phyloP scores from a whole-genome alignment of 2,329 filamentous ascomycete species.

The Westerdykella sp. region DNA sequence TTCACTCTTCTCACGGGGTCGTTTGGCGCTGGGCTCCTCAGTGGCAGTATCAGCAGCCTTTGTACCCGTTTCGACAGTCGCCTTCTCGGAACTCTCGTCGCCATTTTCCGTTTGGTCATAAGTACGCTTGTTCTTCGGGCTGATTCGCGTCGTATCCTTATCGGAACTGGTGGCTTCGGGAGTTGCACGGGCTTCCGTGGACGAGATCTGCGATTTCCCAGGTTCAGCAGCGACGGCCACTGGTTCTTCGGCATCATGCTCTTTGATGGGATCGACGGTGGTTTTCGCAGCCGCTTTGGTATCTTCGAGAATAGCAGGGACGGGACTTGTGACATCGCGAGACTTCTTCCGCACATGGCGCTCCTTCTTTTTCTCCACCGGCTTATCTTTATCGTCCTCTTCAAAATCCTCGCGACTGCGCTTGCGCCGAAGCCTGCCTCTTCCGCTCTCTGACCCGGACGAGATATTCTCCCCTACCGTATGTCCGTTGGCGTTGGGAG shows the following conservation, averaged over 20 bases:
- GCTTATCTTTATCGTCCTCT: conserved; percentile 30
- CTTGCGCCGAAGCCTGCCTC: conserved; percentile 40
- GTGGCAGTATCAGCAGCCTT: conserved; percentile 12
- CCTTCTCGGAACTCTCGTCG: conserved; percentile 2
- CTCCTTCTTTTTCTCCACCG: conserved; percentile 29
- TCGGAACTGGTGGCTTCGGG: conserved; percentile 10
- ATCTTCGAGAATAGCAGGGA: conserved; percentile 24
- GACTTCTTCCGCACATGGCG: conserved; percentile 44
- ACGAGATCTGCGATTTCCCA: conserved; percentile 6
- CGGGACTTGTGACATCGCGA: conserved; percentile 38
- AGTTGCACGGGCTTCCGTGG: conserved; percentile 4
- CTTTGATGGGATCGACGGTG: conserved; percentile 24
- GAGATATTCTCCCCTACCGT: conserved; percentile 19
- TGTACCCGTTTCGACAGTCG: conserved; percentile 4
- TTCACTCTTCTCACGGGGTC: conserved; percentile 30
- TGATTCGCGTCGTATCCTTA: conserved; percentile 19
- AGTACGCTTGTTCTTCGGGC: conserved; percentile 47
- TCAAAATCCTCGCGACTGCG: conserved; percentile 43
- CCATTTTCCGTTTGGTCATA: conserved; percentile 27
- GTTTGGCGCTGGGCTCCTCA: conserved; percentile 33
- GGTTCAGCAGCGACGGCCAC: conserved; percentile 20
- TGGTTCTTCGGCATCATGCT: conserved; percentile 24
- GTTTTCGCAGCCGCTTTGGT: conserved; percentile 31
- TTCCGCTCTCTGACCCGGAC: conserved; percentile 33
- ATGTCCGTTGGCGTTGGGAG: conserved; percentile 15